phyloP scores from a whole-genome alignment of 352 stramenopile genomes.

The Blastocystis hominis region DNA sequence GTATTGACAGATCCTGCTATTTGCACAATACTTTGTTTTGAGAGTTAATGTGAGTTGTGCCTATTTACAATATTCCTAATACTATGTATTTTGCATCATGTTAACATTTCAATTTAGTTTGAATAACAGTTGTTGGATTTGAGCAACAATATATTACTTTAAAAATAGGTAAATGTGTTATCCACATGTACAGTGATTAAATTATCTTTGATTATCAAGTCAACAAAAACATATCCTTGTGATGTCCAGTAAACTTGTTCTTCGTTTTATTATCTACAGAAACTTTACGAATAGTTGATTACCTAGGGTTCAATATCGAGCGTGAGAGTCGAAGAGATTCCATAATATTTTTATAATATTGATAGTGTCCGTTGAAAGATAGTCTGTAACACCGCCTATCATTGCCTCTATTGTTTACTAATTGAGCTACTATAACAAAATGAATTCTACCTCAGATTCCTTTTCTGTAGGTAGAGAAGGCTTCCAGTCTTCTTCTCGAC shows the following conservation, averaged over 20 bases:
- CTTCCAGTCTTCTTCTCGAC: not conserved
- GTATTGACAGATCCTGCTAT: too few species aligned
- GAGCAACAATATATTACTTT: not conserved
- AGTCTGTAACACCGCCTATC: not conserved
- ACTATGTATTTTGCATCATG: not conserved
- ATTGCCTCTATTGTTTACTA: not conserved
- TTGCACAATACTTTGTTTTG: too few species aligned
- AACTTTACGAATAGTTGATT: not conserved
- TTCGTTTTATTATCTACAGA: not conserved
- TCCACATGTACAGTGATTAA: not conserved
- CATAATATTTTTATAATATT: not conserved
- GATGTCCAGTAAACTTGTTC: not conserved
- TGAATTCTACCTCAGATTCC: not conserved
- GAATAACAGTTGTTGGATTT: not conserved
- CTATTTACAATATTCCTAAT: not conserved
- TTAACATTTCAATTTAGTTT: not conserved
- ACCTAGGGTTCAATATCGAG: not conserved
- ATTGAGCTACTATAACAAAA: not conserved
- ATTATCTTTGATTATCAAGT: not conserved
- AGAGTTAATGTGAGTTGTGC: too few species aligned
- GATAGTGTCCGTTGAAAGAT: not conserved
- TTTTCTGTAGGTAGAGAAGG: not conserved
- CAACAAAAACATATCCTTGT: not conserved
- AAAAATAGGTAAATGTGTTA: not conserved
- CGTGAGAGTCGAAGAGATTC: not conserved